Percentiles rank a stretch among this genome's conserved stretches.
These are phyloP conservation scores for Achaetomiella virescens DNA, from an alignment of 495 filamentous ascomycete genomes.

Conservation along the genomic window DNA sequence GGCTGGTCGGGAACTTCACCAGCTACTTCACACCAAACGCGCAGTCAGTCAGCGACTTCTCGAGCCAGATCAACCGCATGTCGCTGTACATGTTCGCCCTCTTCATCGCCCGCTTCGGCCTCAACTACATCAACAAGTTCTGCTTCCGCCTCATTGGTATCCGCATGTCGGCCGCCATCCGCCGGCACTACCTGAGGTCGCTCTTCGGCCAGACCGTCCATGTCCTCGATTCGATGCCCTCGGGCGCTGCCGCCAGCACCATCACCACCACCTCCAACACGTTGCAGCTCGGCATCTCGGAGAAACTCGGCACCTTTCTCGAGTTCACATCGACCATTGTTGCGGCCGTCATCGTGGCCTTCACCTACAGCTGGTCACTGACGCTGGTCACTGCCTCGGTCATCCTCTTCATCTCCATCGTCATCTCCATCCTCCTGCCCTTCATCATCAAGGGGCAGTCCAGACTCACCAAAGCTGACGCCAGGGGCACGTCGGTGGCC, in stretches of 20 bases:
- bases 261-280: constrained; percentile 55
- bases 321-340: constrained; percentile 51
- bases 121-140: constrained; percentile 46
- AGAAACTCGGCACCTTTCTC: constrained; percentile 57
- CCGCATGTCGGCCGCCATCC: constrained; percentile 46
- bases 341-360: constrained; percentile 54
- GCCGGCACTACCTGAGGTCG: constrained; percentile 46
- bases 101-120: constrained; percentile 39
- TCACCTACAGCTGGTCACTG: constrained; percentile 51
- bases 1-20: constrained; percentile 29
- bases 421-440: constrained; percentile 49
- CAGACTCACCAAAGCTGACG: constrained; percentile 34
- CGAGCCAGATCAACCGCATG: constrained; percentile 18
- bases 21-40: constrained; percentile 7
- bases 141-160: constrained; percentile 45
- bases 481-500: constrained; percentile 52
- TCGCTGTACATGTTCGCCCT: constrained; percentile 33
- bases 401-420: constrained; percentile 50
- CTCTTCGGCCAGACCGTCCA: constrained; percentile 52
- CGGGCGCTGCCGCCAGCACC: constrained; percentile 47
- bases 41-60: constrained; percentile 13
- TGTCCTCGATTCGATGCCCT: constrained; percentile 52
- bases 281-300: constrained; percentile 54
- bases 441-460: constrained; percentile 52
- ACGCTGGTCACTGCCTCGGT: constrained; percentile 52